Evolutionary conservation across 495 filamentous ascomycete genomes (phyloP).

Genomic region (Mytilinidion resinicola): DNA sequence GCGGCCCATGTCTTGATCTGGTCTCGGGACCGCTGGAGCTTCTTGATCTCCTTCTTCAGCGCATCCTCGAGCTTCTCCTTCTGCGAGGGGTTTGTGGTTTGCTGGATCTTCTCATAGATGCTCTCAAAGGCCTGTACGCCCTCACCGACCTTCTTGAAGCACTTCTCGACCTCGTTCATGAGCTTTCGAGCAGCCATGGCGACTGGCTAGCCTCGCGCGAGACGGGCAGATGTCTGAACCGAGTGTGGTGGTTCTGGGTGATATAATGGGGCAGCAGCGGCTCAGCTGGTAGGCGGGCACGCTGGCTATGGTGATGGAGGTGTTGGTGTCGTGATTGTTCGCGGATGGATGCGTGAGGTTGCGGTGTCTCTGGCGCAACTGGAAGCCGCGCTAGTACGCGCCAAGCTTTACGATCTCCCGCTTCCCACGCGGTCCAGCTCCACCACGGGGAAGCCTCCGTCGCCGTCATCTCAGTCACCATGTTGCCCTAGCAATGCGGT

Average conservation of each 20-base stretch:
- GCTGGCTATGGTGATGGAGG: background rate
- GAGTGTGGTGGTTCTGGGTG: slow-evolving; percentile 4
- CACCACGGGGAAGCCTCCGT: no score
- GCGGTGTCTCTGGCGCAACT: background rate
- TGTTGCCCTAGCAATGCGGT: background rate
- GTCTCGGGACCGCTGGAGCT: slow-evolving; percentile 91
- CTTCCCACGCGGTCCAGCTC: no score
- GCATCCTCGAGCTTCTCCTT: slow-evolving; percentile 97
- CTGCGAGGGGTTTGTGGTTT: slow-evolving; percentile 83
- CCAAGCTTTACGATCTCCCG: no score
- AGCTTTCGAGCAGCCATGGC: slow-evolving; percentile 91
- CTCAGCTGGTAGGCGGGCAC: slow-evolving; percentile 1
- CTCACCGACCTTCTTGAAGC: slow-evolving; percentile 94
- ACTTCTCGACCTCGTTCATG: slow-evolving; percentile 94
- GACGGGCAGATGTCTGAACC: background rate
- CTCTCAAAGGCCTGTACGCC: slow-evolving; percentile 86
- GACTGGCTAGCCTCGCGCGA: slow-evolving; percentile 24
- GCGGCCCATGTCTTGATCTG: slow-evolving; percentile 99
- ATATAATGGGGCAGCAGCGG: background rate
- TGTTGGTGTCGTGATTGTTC: background rate
- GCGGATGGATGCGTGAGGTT: background rate
- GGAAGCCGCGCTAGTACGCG: background rate
- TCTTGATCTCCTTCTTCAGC: slow-evolving; percentile 99
- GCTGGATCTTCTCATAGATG: slow-evolving; percentile 93
- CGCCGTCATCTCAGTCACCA: background rate